Base-by-base conservation (phyloP, 352 stramenopile genomes). In the Phytophthora hibernalis region DNA sequence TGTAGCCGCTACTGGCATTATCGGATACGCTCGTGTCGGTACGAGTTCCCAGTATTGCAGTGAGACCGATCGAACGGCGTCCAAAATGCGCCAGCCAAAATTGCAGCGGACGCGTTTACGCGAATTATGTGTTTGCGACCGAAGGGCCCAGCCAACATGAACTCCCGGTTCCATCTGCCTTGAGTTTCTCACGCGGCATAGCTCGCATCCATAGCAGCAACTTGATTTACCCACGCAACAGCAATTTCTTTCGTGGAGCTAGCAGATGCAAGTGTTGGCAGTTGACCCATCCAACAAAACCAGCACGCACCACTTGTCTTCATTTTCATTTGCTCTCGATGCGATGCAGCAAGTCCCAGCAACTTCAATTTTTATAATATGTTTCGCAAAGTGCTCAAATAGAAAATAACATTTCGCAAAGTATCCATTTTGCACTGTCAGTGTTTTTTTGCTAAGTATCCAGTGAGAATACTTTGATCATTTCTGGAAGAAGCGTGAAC, bases 181-280 rank as follows among this genome's bases (percentile, higher is more conserved):
- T 52, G 20, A 35, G 18, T 61, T 61, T 61, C 26, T 53, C 54
- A 61, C 18, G 42, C 40, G 54, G 54, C 40, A 62, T 21, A 40
- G 54, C 20, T 47, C 20, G 43, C 43, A 65, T 56, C 31, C 56
- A 47, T 18, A 28, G 10, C 44, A 33, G 11, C n/a, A n/a, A n/a
- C 18, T 20, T 30, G 35, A 51, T 52, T 38, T 48, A 48, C 31
- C 18, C 38, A 37, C 15, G 18, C 15, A 55, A 42, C 13, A 44
- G 12, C 22, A 43, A 35, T 50, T 56, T 64, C 35, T 64, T 54
- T 62, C 54, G 56, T 7, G 21, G 13, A 38, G 7, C 11, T 18
- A 61, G 5, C 5, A 52, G 2, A 45, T 47, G 18, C 10, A 0
- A 2, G 54, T 12, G 13, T 26, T 42, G 22, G n/a, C 24, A 64